Conservation (phyloP, 164 flowering plant genomes). For the Chimonanthus salicifolius region DNA sequence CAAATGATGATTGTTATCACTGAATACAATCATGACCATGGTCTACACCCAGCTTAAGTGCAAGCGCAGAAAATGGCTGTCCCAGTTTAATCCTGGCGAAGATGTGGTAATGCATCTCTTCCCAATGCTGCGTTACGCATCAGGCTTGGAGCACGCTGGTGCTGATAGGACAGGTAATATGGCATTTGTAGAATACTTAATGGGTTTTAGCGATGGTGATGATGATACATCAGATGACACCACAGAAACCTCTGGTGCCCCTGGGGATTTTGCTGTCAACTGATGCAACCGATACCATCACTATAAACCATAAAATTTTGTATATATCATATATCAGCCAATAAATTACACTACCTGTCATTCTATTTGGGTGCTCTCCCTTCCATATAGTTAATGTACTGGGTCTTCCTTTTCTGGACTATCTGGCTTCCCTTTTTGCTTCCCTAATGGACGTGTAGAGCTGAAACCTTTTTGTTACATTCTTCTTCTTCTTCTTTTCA, state of each 20-base stretch:
- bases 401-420: background rate
- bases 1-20: background rate
- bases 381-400: background rate
- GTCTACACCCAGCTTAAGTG: background rate
- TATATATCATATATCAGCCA: background rate
- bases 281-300: background rate
- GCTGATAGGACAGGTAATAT: background rate
- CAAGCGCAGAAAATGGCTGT: constrained; percentile 2
- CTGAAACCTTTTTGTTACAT: too few relatives aligned
- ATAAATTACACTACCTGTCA: background rate
- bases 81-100: background rate
- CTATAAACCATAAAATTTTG: background rate
- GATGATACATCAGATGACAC: background rate
- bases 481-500: background rate
- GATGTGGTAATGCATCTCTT: constrained; percentile 13
- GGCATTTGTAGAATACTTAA: constrained; percentile 1
- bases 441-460: too few relatives aligned
- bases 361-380: background rate
- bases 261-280: background rate
- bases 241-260: background rate
- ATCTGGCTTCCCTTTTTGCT: too few relatives aligned
- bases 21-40: background rate
- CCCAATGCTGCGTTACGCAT: background rate
- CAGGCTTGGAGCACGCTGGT: background rate
- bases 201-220: constrained; percentile 6